Percentiles rank a stretch among this genome's conserved stretches.
phyloP scores from a whole-genome alignment of 257 asterid species.

The Cynanchum wilfordii region DNA sequence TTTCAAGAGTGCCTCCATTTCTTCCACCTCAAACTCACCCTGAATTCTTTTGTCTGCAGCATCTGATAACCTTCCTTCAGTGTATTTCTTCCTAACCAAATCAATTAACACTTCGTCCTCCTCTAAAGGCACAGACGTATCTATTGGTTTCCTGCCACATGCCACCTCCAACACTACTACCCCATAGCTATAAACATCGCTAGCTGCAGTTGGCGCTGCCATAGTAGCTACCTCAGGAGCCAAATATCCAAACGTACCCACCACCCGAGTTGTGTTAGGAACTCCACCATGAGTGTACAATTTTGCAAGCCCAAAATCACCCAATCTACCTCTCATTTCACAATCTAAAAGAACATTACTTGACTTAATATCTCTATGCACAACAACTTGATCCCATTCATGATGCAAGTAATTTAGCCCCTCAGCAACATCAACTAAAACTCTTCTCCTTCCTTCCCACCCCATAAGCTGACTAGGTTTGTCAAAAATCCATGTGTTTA shows the following conservation, averaged over 20 bases:
- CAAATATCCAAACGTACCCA: slow-evolving; percentile 75
- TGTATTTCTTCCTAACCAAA: slow-evolving; percentile 62
- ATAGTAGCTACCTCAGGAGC: slow-evolving; percentile 78
- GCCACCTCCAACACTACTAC: slow-evolving; percentile 75
- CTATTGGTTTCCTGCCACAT: slow-evolving; percentile 68
- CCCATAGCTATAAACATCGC: slow-evolving; percentile 79
- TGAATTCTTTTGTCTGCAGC: slow-evolving; percentile 58
- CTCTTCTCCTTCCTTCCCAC: slow-evolving; percentile 61
- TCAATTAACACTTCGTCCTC: slow-evolving; percentile 73
- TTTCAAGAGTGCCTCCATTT: slow-evolving; percentile 66
- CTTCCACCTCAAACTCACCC: slow-evolving; percentile 54
- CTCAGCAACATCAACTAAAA: slow-evolving; percentile 65
- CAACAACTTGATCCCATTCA: slow-evolving; percentile 83
- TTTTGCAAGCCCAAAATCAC: slow-evolving; percentile 80
- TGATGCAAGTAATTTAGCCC: slow-evolving; percentile 69
- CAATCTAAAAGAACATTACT: slow-evolving; percentile 67
- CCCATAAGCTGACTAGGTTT: slow-evolving; percentile 44
- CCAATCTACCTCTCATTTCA: slow-evolving; percentile 73
- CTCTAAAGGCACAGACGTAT: slow-evolving; percentile 36
- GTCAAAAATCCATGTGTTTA: slow-evolving; percentile 70
- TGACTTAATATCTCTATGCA: slow-evolving; percentile 82
- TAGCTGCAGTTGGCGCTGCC: slow-evolving; percentile 65
- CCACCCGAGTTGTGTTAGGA: slow-evolving; percentile 82
- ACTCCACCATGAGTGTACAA: slow-evolving; percentile 62
- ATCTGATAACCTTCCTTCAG: slow-evolving; percentile 49